phyloP scores from a whole-genome alignment of 192 early-diverging fungal genomes.

The Podila epigama region DNA sequence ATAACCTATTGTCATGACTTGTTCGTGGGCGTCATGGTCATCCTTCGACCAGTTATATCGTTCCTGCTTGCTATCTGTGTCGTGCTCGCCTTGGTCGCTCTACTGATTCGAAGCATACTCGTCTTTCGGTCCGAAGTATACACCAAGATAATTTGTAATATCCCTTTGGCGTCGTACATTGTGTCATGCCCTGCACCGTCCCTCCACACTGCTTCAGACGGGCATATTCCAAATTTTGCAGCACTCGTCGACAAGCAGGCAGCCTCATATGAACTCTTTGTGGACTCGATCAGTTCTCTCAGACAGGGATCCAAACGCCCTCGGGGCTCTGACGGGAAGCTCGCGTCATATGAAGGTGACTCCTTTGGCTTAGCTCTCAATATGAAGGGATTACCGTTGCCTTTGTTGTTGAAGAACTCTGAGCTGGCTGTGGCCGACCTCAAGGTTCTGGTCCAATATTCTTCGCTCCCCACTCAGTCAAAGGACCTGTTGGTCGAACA shows the following conservation, averaged over 20 bases:
- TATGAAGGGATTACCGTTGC: constrained; percentile 22
- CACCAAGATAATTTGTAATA: constrained; percentile 7
- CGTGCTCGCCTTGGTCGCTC: neutral
- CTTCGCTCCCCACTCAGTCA: constrained; percentile 29
- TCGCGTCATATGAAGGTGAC: constrained; percentile 4
- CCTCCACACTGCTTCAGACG: neutral
- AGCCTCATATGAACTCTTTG: constrained; percentile 49
- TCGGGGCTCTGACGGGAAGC: neutral
- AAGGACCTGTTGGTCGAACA: constrained; percentile 41
- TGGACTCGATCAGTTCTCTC: constrained; percentile 31
- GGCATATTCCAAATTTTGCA: constrained; percentile 57
- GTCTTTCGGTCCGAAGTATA: constrained; percentile 21
- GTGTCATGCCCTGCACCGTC: constrained; percentile 4
- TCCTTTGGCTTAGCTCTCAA: constrained; percentile 19
- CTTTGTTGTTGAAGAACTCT: constrained; percentile 53
- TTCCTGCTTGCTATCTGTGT: constrained; percentile 9
- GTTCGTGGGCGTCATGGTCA: constrained; percentile 10
- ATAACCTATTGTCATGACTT: constrained; percentile 20
- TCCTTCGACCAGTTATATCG: constrained; percentile 32
- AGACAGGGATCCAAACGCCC: neutral
- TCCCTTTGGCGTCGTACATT: constrained; percentile 7
- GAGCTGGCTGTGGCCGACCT: constrained; percentile 60
- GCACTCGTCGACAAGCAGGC: constrained; percentile 56
- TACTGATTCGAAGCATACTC: constrained; percentile 6
- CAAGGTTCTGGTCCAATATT: constrained; percentile 58